These are phyloP conservation scores for Triangularia setosa DNA, from an alignment of 2,329 filamentous ascomycete species.

Conservation along the genomic window DNA sequence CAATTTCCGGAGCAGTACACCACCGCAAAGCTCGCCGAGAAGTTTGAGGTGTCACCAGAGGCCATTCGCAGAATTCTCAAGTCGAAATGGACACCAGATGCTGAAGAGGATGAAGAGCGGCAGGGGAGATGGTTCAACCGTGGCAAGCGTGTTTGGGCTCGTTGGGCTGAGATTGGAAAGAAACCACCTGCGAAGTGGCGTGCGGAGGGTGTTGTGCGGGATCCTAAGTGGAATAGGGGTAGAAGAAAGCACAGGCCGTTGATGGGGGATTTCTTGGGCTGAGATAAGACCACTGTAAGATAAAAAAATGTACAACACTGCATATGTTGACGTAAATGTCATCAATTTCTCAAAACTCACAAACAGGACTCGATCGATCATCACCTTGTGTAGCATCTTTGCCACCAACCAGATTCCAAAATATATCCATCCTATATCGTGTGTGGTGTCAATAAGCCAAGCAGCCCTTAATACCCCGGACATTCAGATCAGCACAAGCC, in stretches of 20 bases:
- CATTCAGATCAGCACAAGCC: constrained; percentile 1
- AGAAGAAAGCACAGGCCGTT: not conserved
- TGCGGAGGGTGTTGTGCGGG: constrained; percentile 47
- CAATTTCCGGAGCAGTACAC: constrained; percentile 76
- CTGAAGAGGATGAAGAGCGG: constrained; percentile 53
- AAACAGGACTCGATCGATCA: not conserved
- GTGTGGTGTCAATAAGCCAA: not conserved
- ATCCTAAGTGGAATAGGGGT: constrained; percentile 31
- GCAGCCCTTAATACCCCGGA: not conserved
- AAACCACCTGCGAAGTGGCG: constrained; percentile 62
- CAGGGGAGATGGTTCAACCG: constrained; percentile 59
- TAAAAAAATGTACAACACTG: not conserved
- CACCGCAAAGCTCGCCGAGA: constrained; percentile 65
- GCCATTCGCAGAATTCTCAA: constrained; percentile 82
- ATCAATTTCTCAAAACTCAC: not conserved
- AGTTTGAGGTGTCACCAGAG: constrained; percentile 85
- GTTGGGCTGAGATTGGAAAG: constrained; percentile 56
- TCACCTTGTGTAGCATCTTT: not conserved
- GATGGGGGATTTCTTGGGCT: constrained; percentile 3
- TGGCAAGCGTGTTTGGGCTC: constrained; percentile 56
- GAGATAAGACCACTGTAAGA: not conserved
- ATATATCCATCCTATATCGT: not conserved
- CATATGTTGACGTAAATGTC: not conserved
- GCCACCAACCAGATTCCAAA: not conserved
- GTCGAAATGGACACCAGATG: constrained; percentile 65